These are phyloP conservation scores for Boechera stricta DNA, from an alignment of 345 rosid genomes.

Conservation along the genomic window DNA sequence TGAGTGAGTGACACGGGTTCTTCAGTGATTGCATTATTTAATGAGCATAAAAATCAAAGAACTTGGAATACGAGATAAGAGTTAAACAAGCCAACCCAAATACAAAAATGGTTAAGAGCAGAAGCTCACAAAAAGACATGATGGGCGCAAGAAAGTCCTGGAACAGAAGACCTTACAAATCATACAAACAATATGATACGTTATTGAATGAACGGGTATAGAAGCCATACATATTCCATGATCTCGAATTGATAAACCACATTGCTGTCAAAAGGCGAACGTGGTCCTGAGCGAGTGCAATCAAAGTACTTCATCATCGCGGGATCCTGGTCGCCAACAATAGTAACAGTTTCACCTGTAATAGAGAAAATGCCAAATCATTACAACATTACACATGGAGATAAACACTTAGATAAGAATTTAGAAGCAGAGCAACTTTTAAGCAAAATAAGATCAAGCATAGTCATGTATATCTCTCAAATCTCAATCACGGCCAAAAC, in stretches of 20 bases:
- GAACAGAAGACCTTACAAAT: background rate
- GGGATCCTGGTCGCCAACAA: conserved; percentile 88
- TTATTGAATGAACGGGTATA: background rate
- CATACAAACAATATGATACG: background rate
- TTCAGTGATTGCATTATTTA: background rate
- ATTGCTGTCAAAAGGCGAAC: conserved; percentile 85
- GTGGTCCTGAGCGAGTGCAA: conserved; percentile 93
- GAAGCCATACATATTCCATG: conserved; percentile 86
- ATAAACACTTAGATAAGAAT: background rate
- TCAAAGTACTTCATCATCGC: conserved; percentile 83
- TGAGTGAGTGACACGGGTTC: background rate
- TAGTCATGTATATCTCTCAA: background rate
- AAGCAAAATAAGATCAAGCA: background rate
- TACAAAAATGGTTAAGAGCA: conserved; percentile 6
- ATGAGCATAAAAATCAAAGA: conserved; percentile 6
- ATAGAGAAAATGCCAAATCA: conserved; percentile 20
- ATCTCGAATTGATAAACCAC: conserved; percentile 95
- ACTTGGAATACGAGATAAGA: background rate
- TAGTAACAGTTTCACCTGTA: conserved; percentile 86
- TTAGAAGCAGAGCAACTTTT: background rate
- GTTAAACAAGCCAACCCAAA: background rate
- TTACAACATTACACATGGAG: conserved; percentile 20
- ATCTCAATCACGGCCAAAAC: background rate
- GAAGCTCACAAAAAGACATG: background rate
- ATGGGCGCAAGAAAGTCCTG: background rate